A percentile compares a stretch with the other conserved stretches of the same genome.
These are phyloP conservation scores for Dysphania ambrosioides DNA, from an alignment of 148 eudicot genomes.

Conservation along the genomic window DNA sequence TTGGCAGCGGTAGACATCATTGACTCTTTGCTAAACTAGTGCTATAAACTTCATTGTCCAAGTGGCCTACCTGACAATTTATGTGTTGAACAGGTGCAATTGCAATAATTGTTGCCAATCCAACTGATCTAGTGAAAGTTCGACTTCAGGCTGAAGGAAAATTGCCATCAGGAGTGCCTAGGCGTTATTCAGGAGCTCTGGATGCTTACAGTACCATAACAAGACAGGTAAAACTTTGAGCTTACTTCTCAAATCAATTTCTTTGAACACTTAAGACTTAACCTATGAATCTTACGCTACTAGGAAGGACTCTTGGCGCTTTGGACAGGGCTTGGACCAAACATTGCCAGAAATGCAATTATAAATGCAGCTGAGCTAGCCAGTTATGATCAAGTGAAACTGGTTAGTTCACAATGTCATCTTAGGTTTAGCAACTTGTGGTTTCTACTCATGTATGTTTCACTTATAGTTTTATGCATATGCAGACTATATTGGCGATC, in stretches of 20 bases:
- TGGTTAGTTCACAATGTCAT: constrained; percentile 38
- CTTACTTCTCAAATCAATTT: background rate
- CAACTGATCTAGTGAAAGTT: constrained; percentile 72
- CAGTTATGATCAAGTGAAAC: constrained; percentile 65
- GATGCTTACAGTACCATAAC: constrained; percentile 56
- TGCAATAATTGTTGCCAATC: constrained; percentile 62
- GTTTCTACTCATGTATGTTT: background rate
- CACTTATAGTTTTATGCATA: constrained; percentile 17
- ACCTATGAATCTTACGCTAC: constrained; percentile 15
- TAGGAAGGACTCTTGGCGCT: constrained; percentile 64
- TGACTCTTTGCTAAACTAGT: background rate
- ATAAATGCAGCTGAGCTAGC: constrained; percentile 73
- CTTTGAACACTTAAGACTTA: background rate
- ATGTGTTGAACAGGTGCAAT: constrained; percentile 47
- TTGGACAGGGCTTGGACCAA: constrained; percentile 77
- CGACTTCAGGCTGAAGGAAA: constrained; percentile 72
- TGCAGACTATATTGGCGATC: constrained; percentile 58
- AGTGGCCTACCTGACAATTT: constrained; percentile 15
- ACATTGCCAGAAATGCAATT: constrained; percentile 63
- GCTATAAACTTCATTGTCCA: constrained; percentile 9
- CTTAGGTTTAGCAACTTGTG: constrained; percentile 3
- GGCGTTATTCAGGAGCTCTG: constrained; percentile 59
- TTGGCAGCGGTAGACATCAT: background rate
- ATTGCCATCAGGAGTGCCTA: constrained; percentile 53
- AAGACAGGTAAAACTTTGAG: constrained; percentile 38